phyloP scores from a whole-genome alignment of 352 stramenopile genomes.

The Aphanomyces stellatus region DNA sequence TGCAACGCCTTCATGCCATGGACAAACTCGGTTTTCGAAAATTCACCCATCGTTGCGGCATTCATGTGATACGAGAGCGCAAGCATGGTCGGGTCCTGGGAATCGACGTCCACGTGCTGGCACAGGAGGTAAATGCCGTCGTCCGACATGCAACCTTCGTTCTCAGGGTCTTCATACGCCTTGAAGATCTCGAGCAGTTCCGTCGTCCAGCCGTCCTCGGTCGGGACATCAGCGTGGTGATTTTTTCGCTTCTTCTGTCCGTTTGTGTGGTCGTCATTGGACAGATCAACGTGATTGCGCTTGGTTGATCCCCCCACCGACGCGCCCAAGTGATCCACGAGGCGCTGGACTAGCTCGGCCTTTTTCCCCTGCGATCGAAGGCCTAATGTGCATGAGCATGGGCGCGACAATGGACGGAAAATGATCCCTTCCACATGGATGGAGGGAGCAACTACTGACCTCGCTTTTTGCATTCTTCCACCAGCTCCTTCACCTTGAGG shows the following conservation, averaged over 20 bases:
- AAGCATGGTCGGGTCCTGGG: constrained; percentile 73
- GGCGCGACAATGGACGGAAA: background rate
- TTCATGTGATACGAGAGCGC: constrained; percentile 76
- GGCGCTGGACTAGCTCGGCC: constrained; percentile 62
- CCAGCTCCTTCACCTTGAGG: constrained; percentile 17
- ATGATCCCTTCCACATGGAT: too few relatives aligned
- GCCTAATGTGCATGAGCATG: constrained; percentile 29
- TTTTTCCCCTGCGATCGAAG: constrained; percentile 65
- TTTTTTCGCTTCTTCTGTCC: constrained; percentile 23
- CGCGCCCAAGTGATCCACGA: constrained; percentile 22
- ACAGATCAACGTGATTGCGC: background rate
- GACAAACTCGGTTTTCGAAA: constrained; percentile 61
- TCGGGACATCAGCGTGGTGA: background rate
- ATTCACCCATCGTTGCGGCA: constrained; percentile 66
- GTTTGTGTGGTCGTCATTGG: constrained; percentile 24
- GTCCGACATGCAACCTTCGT: constrained; percentile 56
- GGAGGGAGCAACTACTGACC: background rate
- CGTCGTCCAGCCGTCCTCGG: constrained; percentile 2
- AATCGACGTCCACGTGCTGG: constrained; percentile 53
- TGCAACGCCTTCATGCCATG: constrained; percentile 58
- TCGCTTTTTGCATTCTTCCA: background rate
- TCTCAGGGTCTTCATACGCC: constrained; percentile 46
- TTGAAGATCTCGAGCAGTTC: constrained; percentile 2
- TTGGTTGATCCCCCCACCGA: constrained; percentile 21
- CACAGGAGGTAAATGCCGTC: constrained; percentile 72